A percentile compares a stretch with the other conserved stretches of the same genome.
These are phyloP conservation scores for Aspergillaceae sp. DNA, from an alignment of 2,329 filamentous ascomycete genomes.

Conservation along the genomic window DNA sequence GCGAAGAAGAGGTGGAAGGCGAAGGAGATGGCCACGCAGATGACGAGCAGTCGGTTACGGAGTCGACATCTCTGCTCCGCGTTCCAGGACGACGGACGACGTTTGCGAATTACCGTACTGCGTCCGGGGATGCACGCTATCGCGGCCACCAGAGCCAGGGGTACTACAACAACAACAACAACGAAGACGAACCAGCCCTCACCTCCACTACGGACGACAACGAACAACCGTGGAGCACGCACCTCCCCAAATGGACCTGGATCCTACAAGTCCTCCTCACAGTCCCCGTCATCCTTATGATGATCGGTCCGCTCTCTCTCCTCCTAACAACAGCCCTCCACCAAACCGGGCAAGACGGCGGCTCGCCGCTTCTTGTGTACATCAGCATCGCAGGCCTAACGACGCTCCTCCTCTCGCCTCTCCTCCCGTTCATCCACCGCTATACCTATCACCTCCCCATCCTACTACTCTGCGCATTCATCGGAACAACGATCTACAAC, in stretches of 20 bases:
- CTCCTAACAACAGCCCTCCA: slow-evolving; percentile 62
- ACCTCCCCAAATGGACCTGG: slow-evolving; percentile 78
- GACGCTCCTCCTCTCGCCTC: slow-evolving; percentile 63
- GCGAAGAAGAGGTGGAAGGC: slow-evolving; percentile 20
- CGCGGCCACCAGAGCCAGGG: neutral
- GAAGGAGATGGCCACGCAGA: slow-evolving; percentile 25
- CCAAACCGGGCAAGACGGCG: slow-evolving; percentile 81
- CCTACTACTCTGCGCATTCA: slow-evolving; percentile 63
- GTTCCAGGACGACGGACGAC: slow-evolving; percentile 41
- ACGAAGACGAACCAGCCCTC: too few relatives aligned
- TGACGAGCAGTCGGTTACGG: slow-evolving; percentile 39
- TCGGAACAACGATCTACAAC: slow-evolving; percentile 75
- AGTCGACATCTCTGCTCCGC: slow-evolving; percentile 50
- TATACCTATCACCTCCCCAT: slow-evolving; percentile 74
- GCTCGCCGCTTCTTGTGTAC: slow-evolving; percentile 62
- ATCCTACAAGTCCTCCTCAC: slow-evolving; percentile 73
- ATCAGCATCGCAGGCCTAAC: slow-evolving; percentile 59
- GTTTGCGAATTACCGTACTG: slow-evolving; percentile 45
- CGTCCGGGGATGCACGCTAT: neutral
- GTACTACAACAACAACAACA: too few relatives aligned
- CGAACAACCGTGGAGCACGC: slow-evolving; percentile 80
- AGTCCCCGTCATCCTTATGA: slow-evolving; percentile 66
- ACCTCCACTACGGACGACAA: slow-evolving; percentile 46
- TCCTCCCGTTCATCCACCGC: slow-evolving; percentile 78
- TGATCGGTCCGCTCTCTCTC: slow-evolving; percentile 68